phyloP scores from a whole-genome alignment of 2,329 filamentous ascomycete species.

The Lithohypha guttulata region DNA sequence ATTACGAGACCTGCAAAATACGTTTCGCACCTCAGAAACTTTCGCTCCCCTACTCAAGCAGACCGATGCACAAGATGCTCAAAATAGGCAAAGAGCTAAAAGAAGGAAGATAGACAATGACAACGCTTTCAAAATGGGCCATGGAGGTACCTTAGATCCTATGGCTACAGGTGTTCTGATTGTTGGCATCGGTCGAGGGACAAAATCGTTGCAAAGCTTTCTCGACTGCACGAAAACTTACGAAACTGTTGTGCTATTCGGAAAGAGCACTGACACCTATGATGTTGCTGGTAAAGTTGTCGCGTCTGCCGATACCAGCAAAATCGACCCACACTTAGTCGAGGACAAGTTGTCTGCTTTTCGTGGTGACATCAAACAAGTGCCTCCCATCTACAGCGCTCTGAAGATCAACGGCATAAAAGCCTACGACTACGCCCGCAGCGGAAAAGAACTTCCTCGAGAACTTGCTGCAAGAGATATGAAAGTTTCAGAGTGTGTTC shows the following conservation, averaged over 20 bases:
- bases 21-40: constrained; percentile 68
- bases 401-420: constrained; percentile 89
- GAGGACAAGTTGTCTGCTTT: constrained; percentile 70
- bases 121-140: constrained; percentile 79
- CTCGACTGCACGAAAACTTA: constrained; percentile 87
- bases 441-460: constrained; percentile 73
- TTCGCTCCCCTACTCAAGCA: constrained; percentile 67
- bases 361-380: constrained; percentile 74
- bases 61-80: constrained; percentile 31
- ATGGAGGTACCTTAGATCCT: constrained; percentile 91
- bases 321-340: constrained; percentile 53
- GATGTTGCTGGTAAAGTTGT: constrained; percentile 78
- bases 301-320: constrained; percentile 53
- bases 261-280: constrained; percentile 85
- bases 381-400: constrained; percentile 85
- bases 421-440: constrained; percentile 88
- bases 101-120: constrained; percentile 49
- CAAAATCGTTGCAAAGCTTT: constrained; percentile 70
- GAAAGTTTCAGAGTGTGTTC: constrained; percentile 63
- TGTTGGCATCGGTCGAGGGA: constrained; percentile 74
- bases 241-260: constrained; percentile 80
- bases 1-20: constrained; percentile 72
- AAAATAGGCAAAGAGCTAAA: constrained; percentile 38
- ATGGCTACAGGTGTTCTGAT: constrained; percentile 89
- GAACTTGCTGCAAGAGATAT: constrained; percentile 75